phyloP scores from a whole-genome alignment of 2,329 filamentous ascomycete genomes.

The Daldinia sp. region DNA sequence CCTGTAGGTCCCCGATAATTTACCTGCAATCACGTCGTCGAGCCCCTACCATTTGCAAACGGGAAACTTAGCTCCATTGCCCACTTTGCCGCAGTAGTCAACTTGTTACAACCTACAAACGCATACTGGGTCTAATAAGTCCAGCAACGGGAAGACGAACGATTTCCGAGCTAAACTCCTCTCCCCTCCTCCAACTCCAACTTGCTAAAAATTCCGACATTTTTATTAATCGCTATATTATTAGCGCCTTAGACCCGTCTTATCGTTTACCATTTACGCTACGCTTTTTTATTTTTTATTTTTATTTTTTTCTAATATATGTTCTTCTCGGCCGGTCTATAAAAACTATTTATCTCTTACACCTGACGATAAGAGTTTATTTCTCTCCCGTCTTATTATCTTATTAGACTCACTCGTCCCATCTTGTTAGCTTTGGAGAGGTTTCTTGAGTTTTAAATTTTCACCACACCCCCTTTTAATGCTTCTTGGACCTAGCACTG shows the following conservation, averaged over 20 bases:
- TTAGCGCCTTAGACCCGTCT: slow-evolving; percentile 15
- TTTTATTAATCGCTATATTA: slow-evolving; percentile 34
- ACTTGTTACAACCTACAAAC: slow-evolving; percentile 23
- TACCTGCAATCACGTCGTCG: slow-evolving; percentile 31
- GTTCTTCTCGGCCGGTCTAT: slow-evolving; percentile 4
- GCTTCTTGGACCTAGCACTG: neutral
- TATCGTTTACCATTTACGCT: slow-evolving; percentile 16
- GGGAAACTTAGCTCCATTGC: slow-evolving; percentile 11
- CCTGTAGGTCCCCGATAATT: slow-evolving; percentile 27
- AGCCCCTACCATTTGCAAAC: slow-evolving; percentile 31
- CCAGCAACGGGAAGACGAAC: slow-evolving; percentile 31
- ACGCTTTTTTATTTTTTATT: slow-evolving; percentile 20
- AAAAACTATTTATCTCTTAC: slow-evolving; percentile 8
- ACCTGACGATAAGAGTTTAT: slow-evolving; percentile 21
- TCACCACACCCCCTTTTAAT: neutral
- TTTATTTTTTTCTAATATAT: too few species aligned
- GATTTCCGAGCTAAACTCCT: slow-evolving; percentile 16
- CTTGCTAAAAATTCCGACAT: slow-evolving; percentile 8
- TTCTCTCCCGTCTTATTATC: neutral
- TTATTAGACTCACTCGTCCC: neutral
- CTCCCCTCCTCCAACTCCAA: slow-evolving; percentile 8
- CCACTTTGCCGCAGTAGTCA: slow-evolving; percentile 21
- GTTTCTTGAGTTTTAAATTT: slow-evolving; percentile 18
- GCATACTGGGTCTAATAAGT: slow-evolving; percentile 31
- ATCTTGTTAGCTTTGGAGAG: slow-evolving; percentile 21